Percentiles rank a stretch among this genome's conserved stretches.
phyloP scores from a whole-genome alignment of 768 basidiomycete genomes.

The Antrodiella citrinella region DNA sequence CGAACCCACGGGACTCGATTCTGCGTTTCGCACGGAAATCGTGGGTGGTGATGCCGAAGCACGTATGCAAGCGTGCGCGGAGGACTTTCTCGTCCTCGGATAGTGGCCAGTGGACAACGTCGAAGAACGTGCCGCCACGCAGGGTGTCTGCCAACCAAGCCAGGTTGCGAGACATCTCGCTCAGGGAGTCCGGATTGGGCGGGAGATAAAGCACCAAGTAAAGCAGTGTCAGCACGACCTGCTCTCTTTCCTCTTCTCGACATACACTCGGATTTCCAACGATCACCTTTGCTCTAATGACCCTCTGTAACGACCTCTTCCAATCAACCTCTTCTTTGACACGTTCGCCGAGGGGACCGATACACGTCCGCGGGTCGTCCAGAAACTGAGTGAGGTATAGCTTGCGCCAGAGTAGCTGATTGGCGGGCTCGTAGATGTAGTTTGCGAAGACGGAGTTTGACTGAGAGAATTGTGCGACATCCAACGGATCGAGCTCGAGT shows the following conservation, averaged over 20 bases:
- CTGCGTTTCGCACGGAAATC: conserved; percentile 30
- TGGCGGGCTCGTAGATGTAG: conserved; percentile 39
- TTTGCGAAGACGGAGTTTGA: conserved; percentile 35
- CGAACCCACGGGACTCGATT: conserved; percentile 40
- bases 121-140: conserved; percentile 36
- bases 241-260: conserved; percentile 34
- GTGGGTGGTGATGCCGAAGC: conserved; percentile 43
- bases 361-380: conserved; percentile 54
- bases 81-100: conserved; percentile 35
- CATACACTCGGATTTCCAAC: conserved; percentile 27
- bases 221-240: conserved; percentile 41
- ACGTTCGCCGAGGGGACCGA: conserved; percentile 27
- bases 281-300: conserved; percentile 48
- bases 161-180: conserved; percentile 40
- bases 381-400: conserved; percentile 57
- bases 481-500: conserved; percentile 47
- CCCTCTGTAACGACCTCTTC: conserved; percentile 43
- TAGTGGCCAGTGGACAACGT: conserved; percentile 20
- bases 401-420: conserved; percentile 48
- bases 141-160: conserved; percentile 42
- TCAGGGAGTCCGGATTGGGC: conserved; percentile 12
- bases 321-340: conserved; percentile 27
- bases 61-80: conserved; percentile 44
- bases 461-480: conserved; percentile 47
- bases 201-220: conserved; percentile 36